phyloP scores from a whole-genome alignment of 441 rosid species.

The Populus hybrid region DNA sequence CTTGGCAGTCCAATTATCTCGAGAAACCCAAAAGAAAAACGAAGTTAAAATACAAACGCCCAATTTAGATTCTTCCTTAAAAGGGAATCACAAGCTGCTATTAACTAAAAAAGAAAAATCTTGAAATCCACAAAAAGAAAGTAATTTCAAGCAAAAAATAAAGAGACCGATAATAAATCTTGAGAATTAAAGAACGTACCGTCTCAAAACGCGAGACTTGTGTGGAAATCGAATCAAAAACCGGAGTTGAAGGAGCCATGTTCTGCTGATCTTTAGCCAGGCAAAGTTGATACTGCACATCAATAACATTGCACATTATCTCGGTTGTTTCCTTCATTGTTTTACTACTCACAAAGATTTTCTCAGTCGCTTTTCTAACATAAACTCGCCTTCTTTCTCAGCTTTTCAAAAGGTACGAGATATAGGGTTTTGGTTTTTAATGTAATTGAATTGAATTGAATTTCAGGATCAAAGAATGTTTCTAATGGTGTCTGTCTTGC shows the following conservation, averaged over 20 bases:
- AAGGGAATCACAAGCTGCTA: not conserved
- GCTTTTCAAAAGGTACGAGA: no score
- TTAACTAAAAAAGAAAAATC: not conserved
- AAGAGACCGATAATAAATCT: not conserved
- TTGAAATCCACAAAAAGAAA: not conserved
- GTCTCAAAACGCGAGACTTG: conserved; percentile 39
- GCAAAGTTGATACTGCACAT: conserved; percentile 47
- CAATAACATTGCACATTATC: conserved; percentile 36
- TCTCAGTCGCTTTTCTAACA: no score
- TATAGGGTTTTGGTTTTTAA: no score
- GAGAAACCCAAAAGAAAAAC: no score
- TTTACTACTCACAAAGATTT: conserved; percentile 23
- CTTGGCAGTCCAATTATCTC: no score
- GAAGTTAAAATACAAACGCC: no score
- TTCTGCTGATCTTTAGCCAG: conserved; percentile 37
- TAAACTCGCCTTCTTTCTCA: no score
- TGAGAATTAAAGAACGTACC: conserved; percentile 18
- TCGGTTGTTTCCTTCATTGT: conserved; percentile 57
- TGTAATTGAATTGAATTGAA: no score
- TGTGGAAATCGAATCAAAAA: conserved; percentile 37
- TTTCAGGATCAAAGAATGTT: no score
- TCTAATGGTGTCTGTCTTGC: no score
- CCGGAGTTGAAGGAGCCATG: conserved; percentile 32
- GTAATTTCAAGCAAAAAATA: not conserved
- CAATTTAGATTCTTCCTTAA: no score